These are phyloP conservation scores for Dioszegia hungarica DNA, from an alignment of 768 basidiomycete species.

Conservation along the genomic window DNA sequence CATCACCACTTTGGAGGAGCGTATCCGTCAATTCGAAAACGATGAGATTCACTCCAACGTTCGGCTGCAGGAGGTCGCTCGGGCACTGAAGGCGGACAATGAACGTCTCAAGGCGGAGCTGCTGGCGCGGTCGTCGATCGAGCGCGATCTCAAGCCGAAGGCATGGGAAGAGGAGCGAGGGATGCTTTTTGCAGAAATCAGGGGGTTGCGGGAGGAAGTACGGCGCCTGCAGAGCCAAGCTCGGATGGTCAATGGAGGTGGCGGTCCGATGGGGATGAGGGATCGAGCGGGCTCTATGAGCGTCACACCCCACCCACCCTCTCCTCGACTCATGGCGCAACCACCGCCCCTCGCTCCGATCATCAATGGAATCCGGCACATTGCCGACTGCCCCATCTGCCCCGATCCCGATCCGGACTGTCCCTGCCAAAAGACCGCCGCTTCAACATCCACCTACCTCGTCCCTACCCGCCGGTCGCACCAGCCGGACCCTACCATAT, in stretches of 20 bases:
- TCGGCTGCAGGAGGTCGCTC: constrained; percentile 39
- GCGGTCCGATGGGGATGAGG: background rate
- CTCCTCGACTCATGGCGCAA: background rate
- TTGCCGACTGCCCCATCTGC: constrained; percentile 38
- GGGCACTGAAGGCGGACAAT: constrained; percentile 37
- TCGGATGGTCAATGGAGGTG: constrained; percentile 8
- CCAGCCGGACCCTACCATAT: background rate
- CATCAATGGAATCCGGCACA: background rate
- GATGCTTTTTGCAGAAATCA: background rate
- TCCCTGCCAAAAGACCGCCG: constrained; percentile 32
- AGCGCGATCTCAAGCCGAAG: background rate
- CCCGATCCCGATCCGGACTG: constrained; percentile 44
- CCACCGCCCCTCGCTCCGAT: background rate
- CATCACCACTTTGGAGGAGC: constrained; percentile 37
- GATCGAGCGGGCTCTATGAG: background rate
- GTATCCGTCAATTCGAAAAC: constrained; percentile 35
- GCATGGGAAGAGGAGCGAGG: constrained; percentile 6
- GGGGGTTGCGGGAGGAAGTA: constrained; percentile 3
- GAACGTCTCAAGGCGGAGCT: constrained; percentile 35
- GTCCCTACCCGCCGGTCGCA: background rate
- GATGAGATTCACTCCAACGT: constrained; percentile 45
- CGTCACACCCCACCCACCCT: background rate
- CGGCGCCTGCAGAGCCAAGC: background rate
- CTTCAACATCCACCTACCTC: background rate
- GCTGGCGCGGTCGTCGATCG: background rate